Evolutionary conservation across 768 basidiomycete genomes (phyloP).

Genomic region (Lactarius hengduanensis): DNA sequence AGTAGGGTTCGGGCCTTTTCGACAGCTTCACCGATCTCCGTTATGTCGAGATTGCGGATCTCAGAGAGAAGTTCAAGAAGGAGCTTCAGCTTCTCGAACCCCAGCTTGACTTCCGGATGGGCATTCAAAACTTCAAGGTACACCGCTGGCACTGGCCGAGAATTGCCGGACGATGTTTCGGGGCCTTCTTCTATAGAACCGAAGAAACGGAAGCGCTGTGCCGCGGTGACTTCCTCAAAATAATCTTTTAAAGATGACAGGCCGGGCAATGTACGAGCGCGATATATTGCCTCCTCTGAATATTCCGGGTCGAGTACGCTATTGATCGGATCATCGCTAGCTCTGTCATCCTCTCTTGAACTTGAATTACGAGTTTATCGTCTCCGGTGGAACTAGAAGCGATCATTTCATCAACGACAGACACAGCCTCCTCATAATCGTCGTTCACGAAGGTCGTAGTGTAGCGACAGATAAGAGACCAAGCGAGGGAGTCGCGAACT

Average conservation of each 20-base stretch:
- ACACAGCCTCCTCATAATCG: not conserved
- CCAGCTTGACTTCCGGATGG: too few species aligned
- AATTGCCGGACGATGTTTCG: not conserved
- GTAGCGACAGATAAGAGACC: not conserved
- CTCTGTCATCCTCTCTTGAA: not conserved
- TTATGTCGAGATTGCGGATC: not conserved
- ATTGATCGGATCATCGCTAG: not conserved
- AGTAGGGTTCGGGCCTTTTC: not conserved
- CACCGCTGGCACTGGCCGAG: not conserved
- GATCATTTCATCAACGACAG: too few species aligned
- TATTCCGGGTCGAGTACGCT: not conserved
- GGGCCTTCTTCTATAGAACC: too few species aligned
- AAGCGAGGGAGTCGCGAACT: not conserved
- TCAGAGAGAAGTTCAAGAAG: fast-evolving
- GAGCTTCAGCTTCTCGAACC: not conserved
- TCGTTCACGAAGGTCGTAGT: not conserved
- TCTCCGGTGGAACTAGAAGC: not conserved
- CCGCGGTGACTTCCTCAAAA: too few species aligned
- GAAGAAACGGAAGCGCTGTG: too few species aligned
- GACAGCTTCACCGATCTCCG: not conserved
- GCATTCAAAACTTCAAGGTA: too few species aligned
- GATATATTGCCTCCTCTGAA: not conserved
- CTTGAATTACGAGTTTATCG: too few species aligned
- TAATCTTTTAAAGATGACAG: not conserved
- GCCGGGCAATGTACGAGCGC: not conserved